Evolutionary conservation across 768 basidiomycete species (phyloP), one percentile per base, ranked within the genome.

Genomic region (Mycena maculata): DNA sequence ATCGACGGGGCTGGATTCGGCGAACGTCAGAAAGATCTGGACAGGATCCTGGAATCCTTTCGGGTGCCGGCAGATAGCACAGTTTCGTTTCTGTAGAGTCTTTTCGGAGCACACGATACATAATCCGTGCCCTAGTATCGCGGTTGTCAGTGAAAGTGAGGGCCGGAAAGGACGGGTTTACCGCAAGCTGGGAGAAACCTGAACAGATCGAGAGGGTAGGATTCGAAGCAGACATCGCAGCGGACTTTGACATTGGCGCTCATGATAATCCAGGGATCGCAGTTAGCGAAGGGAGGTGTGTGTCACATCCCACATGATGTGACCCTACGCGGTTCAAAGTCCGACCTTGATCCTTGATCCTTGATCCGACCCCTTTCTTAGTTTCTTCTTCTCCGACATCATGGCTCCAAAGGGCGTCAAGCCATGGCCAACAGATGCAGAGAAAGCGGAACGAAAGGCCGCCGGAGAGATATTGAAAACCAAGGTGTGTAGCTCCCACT

Each of bases 41-140:
- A 71, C 42, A 12, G 65, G 41, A 27, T 67, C 62, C 11, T 64
- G 62, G 10, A 20, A 31, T 28, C 58, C 54, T 30, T 71, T 71
- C 1, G 65, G 69, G 1, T 67, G 53, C 25, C 69, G 38, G 47
- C 69, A 71, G 13, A 67, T 71, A 2, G n/a, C 69, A 42, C 69
- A 71, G 30, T 63, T 67, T 22, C 23, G 65, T 15, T 67, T 63
- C 10, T 36, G 18, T n/a, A 1, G 11, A 0, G 69, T 67, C 44
- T 64, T 42, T 58, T 53, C 62, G 18, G 69, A 55, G 62, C 69
- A 71, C 27, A 25, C 48, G 33, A 71, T 56, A n/a, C 69, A 71
- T 4, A 71, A 42, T 18, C 69, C 69, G 28, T 71, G 69, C 2
- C 69, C 69, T 71, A n/a, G n/a, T n/a, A n/a, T n/a, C n/a, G 42